phyloP scores from a whole-genome alignment of 2,329 filamentous ascomycete species.

The Aureobasidium namibiae region DNA sequence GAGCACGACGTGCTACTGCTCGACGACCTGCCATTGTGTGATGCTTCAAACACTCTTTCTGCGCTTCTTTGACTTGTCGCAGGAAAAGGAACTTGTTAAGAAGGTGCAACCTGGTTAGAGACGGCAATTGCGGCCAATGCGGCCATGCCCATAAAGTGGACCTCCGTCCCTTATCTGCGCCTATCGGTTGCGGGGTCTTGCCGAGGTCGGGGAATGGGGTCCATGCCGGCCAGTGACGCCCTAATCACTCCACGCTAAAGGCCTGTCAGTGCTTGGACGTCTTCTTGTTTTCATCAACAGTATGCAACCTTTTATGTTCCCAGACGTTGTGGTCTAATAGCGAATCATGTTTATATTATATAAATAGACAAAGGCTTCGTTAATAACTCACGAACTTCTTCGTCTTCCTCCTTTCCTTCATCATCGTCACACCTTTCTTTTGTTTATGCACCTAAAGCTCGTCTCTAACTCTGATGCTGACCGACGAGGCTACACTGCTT shows the following conservation, averaged over 20 bases:
- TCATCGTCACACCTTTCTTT: neutral
- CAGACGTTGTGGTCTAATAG: neutral
- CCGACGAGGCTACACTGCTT: conserved; percentile 32
- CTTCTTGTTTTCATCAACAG: neutral
- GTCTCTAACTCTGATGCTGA: conserved; percentile 31
- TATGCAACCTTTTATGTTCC: neutral
- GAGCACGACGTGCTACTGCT: conserved; percentile 33
- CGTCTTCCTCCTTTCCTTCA: neutral
- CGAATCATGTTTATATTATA: conserved; percentile 8
- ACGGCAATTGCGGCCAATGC: conserved; percentile 4
- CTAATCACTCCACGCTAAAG: neutral
- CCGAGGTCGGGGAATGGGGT: conserved; percentile 2
- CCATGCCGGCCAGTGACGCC: neutral
- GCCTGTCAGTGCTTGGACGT: neutral
- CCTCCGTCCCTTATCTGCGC: conserved; percentile 1
- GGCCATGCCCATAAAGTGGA: neutral
- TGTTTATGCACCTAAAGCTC: conserved; percentile 12
- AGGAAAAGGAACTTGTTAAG: neutral
- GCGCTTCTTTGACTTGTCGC: neutral
- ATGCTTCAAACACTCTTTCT: neutral
- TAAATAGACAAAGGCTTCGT: conserved; percentile 8
- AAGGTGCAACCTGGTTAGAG: neutral
- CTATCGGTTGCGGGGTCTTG: conserved; percentile 9
- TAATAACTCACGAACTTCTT: neutral
- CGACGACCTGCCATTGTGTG: conserved; percentile 37